phyloP scores from a whole-genome alignment of 768 basidiomycete species.

The Mycena indigotica region DNA sequence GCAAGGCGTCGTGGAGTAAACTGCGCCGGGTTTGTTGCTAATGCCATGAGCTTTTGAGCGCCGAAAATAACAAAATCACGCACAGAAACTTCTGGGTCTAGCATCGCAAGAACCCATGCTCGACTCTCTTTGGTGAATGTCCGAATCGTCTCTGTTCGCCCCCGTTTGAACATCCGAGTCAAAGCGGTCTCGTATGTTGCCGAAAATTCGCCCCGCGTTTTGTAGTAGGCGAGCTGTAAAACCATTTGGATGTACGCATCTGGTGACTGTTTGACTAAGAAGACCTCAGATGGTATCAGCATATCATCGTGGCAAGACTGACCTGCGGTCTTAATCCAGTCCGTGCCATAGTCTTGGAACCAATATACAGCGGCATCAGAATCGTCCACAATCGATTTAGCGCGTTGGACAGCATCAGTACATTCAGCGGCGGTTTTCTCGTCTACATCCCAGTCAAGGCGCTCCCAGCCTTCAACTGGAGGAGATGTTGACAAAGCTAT shows the following conservation, averaged over 20 bases:
- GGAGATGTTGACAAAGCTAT: constrained; percentile 11
- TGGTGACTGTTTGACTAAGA: constrained; percentile 50
- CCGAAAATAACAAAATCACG: constrained; percentile 21
- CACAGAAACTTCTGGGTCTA: constrained; percentile 53
- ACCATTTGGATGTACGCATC: constrained; percentile 93
- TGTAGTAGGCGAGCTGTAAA: constrained; percentile 89
- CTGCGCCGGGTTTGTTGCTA: constrained; percentile 41
- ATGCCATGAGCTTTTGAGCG: constrained; percentile 10
- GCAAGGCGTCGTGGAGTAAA: constrained; percentile 68
- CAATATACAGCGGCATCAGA: constrained; percentile 85
- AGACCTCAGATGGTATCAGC: not conserved
- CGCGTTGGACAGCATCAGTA: constrained; percentile 56
- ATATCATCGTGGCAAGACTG: constrained; percentile 26
- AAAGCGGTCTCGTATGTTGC: constrained; percentile 94
- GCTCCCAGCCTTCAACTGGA: constrained; percentile 47
- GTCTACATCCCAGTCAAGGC: constrained; percentile 77
- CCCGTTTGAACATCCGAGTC: constrained; percentile 83
- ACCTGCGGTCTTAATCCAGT: constrained; percentile 85
- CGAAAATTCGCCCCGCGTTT: constrained; percentile 71
- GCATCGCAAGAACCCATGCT: constrained; percentile 77
- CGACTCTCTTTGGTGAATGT: constrained; percentile 73
- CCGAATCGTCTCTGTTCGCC: constrained; percentile 89
- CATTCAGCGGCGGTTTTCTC: constrained; percentile 59
- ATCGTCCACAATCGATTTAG: constrained; percentile 62
- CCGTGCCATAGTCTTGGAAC: constrained; percentile 80